These are phyloP conservation scores for Neopestalotiopsis rosae DNA, from an alignment of 2,329 filamentous ascomycete genomes.

Conservation along the genomic window DNA sequence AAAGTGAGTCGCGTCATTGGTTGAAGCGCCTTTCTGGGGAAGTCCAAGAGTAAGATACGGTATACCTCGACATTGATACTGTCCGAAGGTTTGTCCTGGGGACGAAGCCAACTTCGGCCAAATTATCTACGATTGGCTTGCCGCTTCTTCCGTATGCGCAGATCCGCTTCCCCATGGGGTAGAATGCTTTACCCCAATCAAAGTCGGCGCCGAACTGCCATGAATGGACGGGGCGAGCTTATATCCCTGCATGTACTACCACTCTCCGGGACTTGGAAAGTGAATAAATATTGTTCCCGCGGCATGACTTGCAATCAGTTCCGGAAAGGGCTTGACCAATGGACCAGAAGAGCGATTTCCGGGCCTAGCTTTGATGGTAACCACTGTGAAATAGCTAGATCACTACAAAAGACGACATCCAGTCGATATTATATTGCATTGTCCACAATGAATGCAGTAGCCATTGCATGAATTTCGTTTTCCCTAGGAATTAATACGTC, in stretches of 20 bases:
- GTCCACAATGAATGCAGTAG: too few relatives aligned
- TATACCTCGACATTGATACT: neutral
- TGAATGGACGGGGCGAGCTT: neutral
- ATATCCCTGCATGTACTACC: neutral
- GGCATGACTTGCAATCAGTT: neutral
- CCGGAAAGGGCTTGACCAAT: neutral
- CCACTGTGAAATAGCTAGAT: neutral
- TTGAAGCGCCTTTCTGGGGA: neutral
- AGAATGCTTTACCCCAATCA: neutral
- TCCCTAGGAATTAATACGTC: neutral
- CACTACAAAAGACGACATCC: too few relatives aligned
- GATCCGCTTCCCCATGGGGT: neutral
- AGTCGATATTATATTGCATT: too few relatives aligned
- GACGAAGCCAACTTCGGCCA: neutral
- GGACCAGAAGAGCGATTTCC: neutral
- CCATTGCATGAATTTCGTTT: neutral
- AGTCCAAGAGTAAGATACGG: neutral
- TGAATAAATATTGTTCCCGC: neutral
- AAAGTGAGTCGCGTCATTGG: neutral
- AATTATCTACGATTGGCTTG: neutral
- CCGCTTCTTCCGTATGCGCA: neutral
- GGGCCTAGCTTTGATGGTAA: neutral
- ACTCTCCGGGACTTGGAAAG: neutral
- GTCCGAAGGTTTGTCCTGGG: neutral
- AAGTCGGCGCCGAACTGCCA: neutral